Evolutionary conservation across 331 rosid species (phyloP), one percentile per base, ranked within the genome.

Genomic region (Pyrus hybrid): DNA sequence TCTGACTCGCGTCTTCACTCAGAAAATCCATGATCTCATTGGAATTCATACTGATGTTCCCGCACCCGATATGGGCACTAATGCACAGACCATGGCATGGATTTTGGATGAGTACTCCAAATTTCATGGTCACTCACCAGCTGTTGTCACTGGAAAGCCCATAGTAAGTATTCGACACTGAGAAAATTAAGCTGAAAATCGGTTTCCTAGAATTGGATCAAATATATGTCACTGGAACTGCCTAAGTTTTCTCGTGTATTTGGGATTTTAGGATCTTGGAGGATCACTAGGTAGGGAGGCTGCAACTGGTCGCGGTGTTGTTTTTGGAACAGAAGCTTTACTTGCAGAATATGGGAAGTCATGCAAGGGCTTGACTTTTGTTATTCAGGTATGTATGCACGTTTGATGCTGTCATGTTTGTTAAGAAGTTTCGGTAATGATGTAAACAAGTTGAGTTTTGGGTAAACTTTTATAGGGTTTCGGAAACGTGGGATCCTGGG

Each of bases 251-350:
- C 56, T 16, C 9, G 32, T 11, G 25, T 68, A 23, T 51, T 68
- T 71, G 51, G 14, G 26, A 20, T 67, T 57, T n/a, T 75, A 93
- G 98, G 98, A 91, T 83, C 98, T 93, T 68, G 97, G 98, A 30
- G 98, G 98, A n/a, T 93, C 98, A 2, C 83, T 93, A n/a, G 98
- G 98, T 67, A 85, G 96, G 73, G 98, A 91, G 83, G 98, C 98
- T 69, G 98, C 98, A 57, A 93, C 97, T 3, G 98, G 98, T 56
- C 97, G 87, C 0, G 98, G 97, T 30, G 92, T 83, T 13, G 86
- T 89, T 79, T 93, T 78, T 76, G 97, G 87, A 41, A 83, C 98
- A 9, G 96, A 93, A 69, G 96, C 98, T 67, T 84, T 91, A 67
- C 96, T 93, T 80, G 84, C 93, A 17, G 96, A 93, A 72, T 77